phyloP scores from a whole-genome alignment of 495 filamentous ascomycete species.

The Viridothelium virens region DNA sequence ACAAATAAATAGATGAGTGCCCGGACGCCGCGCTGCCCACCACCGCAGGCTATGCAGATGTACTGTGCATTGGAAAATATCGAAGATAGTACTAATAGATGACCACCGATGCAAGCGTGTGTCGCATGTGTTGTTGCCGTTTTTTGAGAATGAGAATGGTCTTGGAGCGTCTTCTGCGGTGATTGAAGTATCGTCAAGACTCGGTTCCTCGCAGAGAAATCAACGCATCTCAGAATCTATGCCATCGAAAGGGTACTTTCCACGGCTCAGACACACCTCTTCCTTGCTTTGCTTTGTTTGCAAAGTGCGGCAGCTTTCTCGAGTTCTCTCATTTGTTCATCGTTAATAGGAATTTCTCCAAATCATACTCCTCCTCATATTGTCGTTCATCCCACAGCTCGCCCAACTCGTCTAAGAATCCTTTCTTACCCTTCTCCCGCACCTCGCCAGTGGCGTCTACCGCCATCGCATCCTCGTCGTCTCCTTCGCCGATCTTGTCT shows the following conservation, averaged over 20 bases:
- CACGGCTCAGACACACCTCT: neutral
- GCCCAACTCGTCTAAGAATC: constrained; percentile 84
- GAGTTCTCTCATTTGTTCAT: constrained; percentile 55
- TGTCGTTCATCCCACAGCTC: constrained; percentile 94
- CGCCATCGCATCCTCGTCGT: constrained; percentile 74
- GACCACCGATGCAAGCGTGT: neutral
- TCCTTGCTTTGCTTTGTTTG: neutral
- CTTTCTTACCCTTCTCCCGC: constrained; percentile 91
- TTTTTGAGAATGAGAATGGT: neutral
- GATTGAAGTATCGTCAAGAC: neutral
- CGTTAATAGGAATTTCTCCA: constrained; percentile 82
- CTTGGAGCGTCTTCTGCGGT: neutral
- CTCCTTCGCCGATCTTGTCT: constrained; percentile 37
- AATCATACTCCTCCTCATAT: constrained; percentile 94
- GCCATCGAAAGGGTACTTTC: neutral
- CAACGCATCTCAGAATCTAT: neutral
- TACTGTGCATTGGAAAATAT: neutral
- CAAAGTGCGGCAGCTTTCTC: neutral
- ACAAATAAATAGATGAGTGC: too few relatives aligned
- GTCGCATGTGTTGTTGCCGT: neutral
- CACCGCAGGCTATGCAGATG: neutral
- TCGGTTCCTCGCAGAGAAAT: neutral
- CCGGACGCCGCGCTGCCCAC: neutral
- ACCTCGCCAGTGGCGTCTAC: constrained; percentile 89
- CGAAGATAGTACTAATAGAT: neutral